These are phyloP conservation scores for Carex myosuroides DNA, from an alignment of 176 grass and related monocot genomes.

Conservation along the genomic window DNA sequence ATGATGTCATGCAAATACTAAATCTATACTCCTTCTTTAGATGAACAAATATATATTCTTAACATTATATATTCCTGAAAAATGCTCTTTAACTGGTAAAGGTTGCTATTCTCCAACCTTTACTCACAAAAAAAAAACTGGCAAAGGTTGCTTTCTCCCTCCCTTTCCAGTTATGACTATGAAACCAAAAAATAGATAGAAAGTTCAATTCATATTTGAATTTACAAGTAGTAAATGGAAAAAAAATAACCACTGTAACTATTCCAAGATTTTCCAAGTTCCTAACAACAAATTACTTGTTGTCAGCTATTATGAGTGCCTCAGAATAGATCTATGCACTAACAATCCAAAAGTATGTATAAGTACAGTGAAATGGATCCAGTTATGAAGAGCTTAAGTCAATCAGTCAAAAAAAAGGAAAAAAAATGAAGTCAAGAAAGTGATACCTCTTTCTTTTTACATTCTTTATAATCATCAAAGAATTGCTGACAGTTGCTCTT, in stretches of 20 bases:
- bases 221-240: neutral
- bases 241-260: neutral
- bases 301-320: neutral
- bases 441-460: slow-evolving; percentile 85
- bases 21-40: neutral
- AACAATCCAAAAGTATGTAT: neutral
- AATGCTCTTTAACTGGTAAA: neutral
- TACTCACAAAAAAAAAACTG: neutral
- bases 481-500: slow-evolving; percentile 89
- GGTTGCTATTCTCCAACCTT: neutral
- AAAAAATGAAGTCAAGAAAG: neutral
- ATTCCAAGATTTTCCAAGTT: neutral
- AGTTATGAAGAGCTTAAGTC: neutral
- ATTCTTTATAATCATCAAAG: slow-evolving; percentile 88
- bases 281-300: neutral
- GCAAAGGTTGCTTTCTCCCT: neutral
- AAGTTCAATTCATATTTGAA: neutral
- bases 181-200: neutral
- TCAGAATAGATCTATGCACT: neutral
- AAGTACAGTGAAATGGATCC: neutral
- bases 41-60: neutral
- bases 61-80: neutral
- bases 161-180: neutral
- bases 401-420: neutral
- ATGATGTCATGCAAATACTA: neutral